Conservation (phyloP, 208 protist genomes). For the Herpetomonas tarakana region DNA sequence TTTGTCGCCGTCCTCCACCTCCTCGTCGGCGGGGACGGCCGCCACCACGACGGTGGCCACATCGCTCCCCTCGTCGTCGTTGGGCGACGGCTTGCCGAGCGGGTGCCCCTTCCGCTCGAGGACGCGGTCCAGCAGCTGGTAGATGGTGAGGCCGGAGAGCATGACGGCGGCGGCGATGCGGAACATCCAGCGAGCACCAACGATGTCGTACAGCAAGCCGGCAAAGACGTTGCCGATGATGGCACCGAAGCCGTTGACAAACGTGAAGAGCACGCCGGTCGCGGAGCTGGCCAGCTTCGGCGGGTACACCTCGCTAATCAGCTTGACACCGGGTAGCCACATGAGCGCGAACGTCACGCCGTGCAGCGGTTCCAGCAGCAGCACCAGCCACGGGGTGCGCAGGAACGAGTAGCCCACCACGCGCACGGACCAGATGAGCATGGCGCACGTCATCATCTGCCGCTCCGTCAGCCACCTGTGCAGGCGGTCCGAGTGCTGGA, state of each 20-base stretch:
- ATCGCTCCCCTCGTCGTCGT: constrained; percentile 5
- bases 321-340: constrained; percentile 51
- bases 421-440: constrained; percentile 46
- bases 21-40: background rate
- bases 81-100: constrained; percentile 10
- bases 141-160: constrained; percentile 22
- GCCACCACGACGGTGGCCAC: background rate
- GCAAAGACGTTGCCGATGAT: constrained; percentile 51
- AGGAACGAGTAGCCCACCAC: constrained; percentile 59
- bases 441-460: constrained; percentile 49
- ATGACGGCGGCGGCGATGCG: constrained; percentile 27
- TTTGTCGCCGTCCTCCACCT: background rate
- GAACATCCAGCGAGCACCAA: constrained; percentile 53
- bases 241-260: constrained; percentile 48
- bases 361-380: constrained; percentile 71
- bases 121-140: constrained; percentile 25
- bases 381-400: constrained; percentile 50
- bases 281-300: constrained; percentile 39
- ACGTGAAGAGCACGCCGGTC: constrained; percentile 52
- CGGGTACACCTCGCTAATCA: constrained; percentile 41
- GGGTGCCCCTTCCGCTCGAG: constrained; percentile 23
- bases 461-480: constrained; percentile 34
- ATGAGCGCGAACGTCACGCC: constrained; percentile 67
- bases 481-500: constrained; percentile 36
- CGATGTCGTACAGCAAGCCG: constrained; percentile 43